These are phyloP conservation scores for Candida pseudocylindracea DNA, from an alignment of 1,139 yeast species.

Conservation along the genomic window DNA sequence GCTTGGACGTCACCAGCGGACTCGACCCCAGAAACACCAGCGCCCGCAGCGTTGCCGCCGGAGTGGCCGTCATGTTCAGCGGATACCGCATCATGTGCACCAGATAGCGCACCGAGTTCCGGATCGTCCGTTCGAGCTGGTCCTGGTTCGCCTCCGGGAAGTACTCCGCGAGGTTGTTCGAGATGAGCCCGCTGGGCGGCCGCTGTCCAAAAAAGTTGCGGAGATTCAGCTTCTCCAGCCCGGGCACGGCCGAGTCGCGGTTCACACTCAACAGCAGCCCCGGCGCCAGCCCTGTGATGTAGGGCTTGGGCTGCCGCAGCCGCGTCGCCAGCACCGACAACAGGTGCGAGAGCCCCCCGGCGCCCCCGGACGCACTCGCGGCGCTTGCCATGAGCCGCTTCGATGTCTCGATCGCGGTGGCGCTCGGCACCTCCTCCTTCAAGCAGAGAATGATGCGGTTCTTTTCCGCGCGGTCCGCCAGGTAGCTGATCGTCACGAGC, in stretches of 20 bases:
- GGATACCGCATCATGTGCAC: constrained; percentile 25
- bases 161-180: constrained; percentile 74
- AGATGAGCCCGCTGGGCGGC: constrained; percentile 84
- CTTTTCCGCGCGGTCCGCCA: constrained; percentile 49
- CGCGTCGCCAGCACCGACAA: not conserved
- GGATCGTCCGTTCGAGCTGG: constrained; percentile 56
- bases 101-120: constrained; percentile 66
- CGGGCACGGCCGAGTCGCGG: too few species aligned
- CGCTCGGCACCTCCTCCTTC: constrained; percentile 38
- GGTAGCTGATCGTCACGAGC: constrained; percentile 61
- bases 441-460: constrained; percentile 54
- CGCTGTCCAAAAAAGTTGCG: constrained; percentile 64
- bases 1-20: not conserved
- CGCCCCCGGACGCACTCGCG: constrained; percentile 4
- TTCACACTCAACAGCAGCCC: too few species aligned
- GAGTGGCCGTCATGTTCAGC: too few species aligned
- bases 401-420: constrained; percentile 46
- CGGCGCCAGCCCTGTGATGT: too few species aligned
- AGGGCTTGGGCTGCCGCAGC: not conserved
- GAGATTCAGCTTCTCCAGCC: constrained; percentile 6
- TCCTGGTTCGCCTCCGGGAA: constrained; percentile 69
- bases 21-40: constrained; percentile 5
- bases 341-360: constrained; percentile 4
- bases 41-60: too few species aligned
- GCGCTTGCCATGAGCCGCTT: constrained; percentile 11